These are phyloP conservation scores for Rhodotorula mucilaginosa DNA, from an alignment of 1,284 basidiomycete genomes.

Conservation along the genomic window DNA sequence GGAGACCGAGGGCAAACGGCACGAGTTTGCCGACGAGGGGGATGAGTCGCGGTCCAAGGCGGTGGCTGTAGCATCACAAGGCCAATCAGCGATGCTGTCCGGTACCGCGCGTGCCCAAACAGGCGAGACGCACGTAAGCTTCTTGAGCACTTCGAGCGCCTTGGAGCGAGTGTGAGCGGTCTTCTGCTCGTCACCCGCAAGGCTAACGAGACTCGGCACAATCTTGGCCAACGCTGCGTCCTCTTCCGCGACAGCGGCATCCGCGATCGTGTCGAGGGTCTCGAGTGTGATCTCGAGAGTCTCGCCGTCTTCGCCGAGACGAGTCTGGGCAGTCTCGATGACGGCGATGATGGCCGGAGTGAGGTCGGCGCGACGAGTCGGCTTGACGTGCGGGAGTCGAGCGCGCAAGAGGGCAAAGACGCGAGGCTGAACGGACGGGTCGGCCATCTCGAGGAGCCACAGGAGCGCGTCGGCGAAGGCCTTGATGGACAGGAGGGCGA, in stretches of 20 bases:
- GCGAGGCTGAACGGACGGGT: conserved; percentile 40
- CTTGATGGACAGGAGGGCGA: conserved; percentile 57
- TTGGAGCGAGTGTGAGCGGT: conserved; percentile 29
- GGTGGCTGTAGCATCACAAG: conserved; percentile 46
- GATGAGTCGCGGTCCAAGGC: conserved; percentile 80
- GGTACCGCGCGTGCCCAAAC: conserved; percentile 46
- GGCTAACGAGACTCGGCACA: conserved; percentile 60
- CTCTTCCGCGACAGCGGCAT: conserved; percentile 63
- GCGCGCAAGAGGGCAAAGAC: conserved; percentile 59
- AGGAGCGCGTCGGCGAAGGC: conserved; percentile 56
- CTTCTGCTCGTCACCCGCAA: conserved; percentile 52
- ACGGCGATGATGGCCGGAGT: conserved; percentile 58
- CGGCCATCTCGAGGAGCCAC: conserved; percentile 44
- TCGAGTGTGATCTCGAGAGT: conserved; percentile 41
- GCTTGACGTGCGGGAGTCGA: conserved; percentile 63
- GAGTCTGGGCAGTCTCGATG: conserved; percentile 55
- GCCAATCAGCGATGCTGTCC: neutral
- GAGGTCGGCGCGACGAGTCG: conserved; percentile 59
- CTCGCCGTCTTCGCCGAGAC: conserved; percentile 54
- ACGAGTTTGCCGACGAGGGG: conserved; percentile 75
- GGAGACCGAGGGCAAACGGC: conserved; percentile 57
- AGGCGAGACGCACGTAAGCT: conserved; percentile 53
- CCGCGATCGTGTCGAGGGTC: conserved; percentile 61
- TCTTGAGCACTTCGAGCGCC: conserved; percentile 59
- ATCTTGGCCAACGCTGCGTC: conserved; percentile 61